These are phyloP conservation scores for Leccinum sublutescens DNA, from an alignment of 768 basidiomycete species.

Conservation along the genomic window DNA sequence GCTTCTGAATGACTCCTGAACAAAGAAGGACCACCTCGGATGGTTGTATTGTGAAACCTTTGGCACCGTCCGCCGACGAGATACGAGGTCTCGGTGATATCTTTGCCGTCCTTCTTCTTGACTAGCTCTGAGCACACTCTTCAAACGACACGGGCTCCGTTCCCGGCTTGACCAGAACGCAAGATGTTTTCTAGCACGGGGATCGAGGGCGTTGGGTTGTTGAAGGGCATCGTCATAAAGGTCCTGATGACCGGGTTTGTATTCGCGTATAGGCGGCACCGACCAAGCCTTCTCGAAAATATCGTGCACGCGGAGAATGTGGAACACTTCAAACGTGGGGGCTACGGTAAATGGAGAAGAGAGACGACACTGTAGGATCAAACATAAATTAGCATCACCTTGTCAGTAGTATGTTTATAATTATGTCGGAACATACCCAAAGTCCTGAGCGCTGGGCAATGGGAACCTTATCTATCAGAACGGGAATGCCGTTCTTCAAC, in stretches of 20 bases:
- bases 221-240: not conserved
- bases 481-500: constrained; percentile 43
- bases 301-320: constrained; percentile 39
- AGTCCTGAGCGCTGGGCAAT: constrained; percentile 39
- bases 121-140: constrained; percentile 39
- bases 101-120: constrained; percentile 22
- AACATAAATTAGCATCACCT: too few species aligned
- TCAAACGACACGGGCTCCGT: constrained; percentile 44
- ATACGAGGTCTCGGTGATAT: constrained; percentile 31
- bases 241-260: constrained; percentile 27
- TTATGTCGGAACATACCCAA: constrained; percentile 29
- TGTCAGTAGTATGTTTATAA: too few species aligned
- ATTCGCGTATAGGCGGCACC: constrained; percentile 31
- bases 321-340: constrained; percentile 42
- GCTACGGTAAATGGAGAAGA: constrained; percentile 8
- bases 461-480: constrained; percentile 50
- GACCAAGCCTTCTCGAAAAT: constrained; percentile 32
- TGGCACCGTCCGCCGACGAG: constrained; percentile 44
- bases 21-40: not conserved
- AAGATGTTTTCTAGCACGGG: constrained; percentile 28
- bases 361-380: too few species aligned
- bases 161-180: constrained; percentile 38
- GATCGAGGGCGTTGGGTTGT: constrained; percentile 18
- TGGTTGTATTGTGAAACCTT: constrained; percentile 5
- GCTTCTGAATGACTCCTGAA: constrained; percentile 32